Conservation (phyloP, 1,284 basidiomycete genomes). For the Chalciporus sp. region DNA sequence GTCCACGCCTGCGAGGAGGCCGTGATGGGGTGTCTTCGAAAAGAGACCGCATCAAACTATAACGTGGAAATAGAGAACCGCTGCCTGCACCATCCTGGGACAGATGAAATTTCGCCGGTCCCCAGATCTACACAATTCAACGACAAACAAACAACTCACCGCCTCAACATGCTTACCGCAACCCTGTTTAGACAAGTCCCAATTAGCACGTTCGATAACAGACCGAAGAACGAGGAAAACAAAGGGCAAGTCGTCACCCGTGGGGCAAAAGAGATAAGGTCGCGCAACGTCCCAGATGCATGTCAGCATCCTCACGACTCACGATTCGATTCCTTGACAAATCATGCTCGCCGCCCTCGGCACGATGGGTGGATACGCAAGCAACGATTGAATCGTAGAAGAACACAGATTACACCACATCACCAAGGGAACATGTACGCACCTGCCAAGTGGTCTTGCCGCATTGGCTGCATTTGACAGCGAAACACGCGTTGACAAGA, state of each 20-base stretch:
- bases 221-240: not conserved
- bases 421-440: constrained; percentile 35
- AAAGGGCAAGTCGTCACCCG: constrained; percentile 4
- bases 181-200: constrained; percentile 46
- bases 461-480: constrained; percentile 62
- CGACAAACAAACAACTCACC: constrained; percentile 45
- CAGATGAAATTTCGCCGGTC: constrained; percentile 10
- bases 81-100: constrained; percentile 9
- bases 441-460: constrained; percentile 78
- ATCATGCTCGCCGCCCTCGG: constrained; percentile 17
- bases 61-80: constrained; percentile 25
- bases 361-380: constrained; percentile 13
- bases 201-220: constrained; percentile 4
- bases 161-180: constrained; percentile 66
- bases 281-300: constrained; percentile 16
- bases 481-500: constrained; percentile 57
- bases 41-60: constrained; percentile 39
- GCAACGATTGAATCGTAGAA: constrained; percentile 14
- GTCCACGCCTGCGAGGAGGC: constrained; percentile 20
- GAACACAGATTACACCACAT: constrained; percentile 18
- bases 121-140: constrained; percentile 22
- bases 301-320: constrained; percentile 1
- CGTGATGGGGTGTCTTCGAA: constrained; percentile 39
- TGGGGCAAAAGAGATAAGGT: constrained; percentile 16
- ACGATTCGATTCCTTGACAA: constrained; percentile 13